Percentiles rank a stretch among this genome's conserved stretches.
Evolutionary conservation across 1,284 basidiomycete species (phyloP).

Genomic region (Sanghuangporus weigelae): DNA sequence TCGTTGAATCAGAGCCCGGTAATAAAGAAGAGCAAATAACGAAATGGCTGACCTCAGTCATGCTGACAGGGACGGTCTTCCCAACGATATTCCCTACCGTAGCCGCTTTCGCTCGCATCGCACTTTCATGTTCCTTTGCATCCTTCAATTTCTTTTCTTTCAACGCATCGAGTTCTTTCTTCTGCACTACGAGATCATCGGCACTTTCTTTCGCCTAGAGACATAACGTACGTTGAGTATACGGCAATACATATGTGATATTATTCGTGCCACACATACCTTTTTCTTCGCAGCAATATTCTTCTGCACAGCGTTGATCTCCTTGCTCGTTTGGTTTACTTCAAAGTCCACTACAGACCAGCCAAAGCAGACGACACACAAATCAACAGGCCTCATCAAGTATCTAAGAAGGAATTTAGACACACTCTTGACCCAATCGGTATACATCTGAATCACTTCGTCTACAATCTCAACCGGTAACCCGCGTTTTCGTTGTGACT

Average conservation of each 20-base stretch:
- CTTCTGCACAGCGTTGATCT: conserved; percentile 89
- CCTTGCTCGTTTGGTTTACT: conserved; percentile 70
- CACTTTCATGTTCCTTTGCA: conserved; percentile 70
- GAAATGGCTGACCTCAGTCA: conserved; percentile 69
- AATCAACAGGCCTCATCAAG: not conserved
- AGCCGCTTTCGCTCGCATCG: conserved; percentile 77
- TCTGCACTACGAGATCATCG: conserved; percentile 77
- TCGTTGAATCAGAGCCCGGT: not conserved
- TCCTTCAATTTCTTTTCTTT: conserved; percentile 76
- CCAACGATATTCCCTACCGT: conserved; percentile 93
- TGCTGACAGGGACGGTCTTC: conserved; percentile 78
- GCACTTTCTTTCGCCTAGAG: conserved; percentile 84
- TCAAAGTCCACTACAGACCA: conserved; percentile 73
- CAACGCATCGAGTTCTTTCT: conserved; percentile 75
- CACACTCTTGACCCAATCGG: conserved; percentile 85
- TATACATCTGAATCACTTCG: conserved; percentile 89
- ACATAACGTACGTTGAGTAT: not conserved
- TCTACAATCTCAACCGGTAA: conserved; percentile 89
- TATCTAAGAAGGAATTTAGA: not conserved
- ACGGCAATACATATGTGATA: not conserved
- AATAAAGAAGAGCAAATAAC: not conserved
- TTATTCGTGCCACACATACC: conserved; percentile 35
- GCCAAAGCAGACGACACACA: not conserved
- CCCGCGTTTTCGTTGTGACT: conserved; percentile 90
- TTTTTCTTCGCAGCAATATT: conserved; percentile 94